Percentiles rank a stretch among this genome's conserved stretches.
phyloP scores from a whole-genome alignment of 352 stramenopile species.

The Globisporangium parvum region DNA sequence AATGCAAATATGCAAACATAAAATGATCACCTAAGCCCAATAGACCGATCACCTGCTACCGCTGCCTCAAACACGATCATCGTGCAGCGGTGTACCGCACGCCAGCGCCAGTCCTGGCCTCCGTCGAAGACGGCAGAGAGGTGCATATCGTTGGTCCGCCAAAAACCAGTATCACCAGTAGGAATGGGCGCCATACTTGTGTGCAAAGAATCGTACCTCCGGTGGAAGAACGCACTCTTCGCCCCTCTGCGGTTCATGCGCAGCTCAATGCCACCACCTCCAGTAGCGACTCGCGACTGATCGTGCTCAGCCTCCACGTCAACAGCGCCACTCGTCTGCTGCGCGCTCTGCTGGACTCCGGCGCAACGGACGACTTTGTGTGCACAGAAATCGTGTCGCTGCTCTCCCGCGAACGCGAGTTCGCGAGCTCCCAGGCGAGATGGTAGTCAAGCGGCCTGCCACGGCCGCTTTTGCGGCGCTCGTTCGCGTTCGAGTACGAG shows the following conservation, averaged over 20 bases:
- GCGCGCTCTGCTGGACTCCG: not conserved
- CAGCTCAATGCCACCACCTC: conserved; percentile 14
- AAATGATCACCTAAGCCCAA: no score
- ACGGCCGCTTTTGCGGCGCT: conserved; percentile 6
- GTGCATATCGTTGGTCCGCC: not conserved
- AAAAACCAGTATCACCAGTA: no score
- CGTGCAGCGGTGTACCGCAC: conserved; percentile 1
- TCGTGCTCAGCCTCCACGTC: conserved; percentile 14
- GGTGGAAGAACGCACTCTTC: no score
- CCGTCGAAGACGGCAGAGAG: not conserved
- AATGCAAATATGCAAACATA: no score
- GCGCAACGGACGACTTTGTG: not conserved
- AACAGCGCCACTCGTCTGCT: not conserved
- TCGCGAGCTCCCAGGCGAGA: not conserved
- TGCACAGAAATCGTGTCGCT: not conserved
- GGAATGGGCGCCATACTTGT: no score
- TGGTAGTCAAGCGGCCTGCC: not conserved
- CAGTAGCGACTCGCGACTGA: conserved; percentile 12
- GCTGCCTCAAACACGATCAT: not conserved
- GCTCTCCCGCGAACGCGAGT: not conserved
- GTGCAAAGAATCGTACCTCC: not conserved
- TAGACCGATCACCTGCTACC: not conserved
- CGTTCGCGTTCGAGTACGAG: no score
- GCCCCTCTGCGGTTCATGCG: not conserved
- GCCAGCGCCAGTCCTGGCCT: conserved; percentile 3